Percentiles rank a stretch among this genome's conserved stretches.
Evolutionary conservation across 805 yeast species (phyloP).

Genomic region (Ogataea nitratoaversa): DNA sequence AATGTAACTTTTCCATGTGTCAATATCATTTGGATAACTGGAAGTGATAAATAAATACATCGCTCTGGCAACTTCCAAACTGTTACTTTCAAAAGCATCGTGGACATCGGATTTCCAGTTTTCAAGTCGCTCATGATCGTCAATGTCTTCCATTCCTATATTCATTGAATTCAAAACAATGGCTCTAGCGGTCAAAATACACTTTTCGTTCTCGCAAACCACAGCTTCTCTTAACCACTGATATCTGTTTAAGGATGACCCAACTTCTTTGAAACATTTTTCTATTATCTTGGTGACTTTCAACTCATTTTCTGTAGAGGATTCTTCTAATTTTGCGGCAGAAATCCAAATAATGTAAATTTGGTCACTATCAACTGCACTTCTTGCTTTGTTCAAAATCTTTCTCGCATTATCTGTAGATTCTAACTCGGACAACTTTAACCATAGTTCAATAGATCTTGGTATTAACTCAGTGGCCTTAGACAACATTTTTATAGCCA

Average conservation of each 20-base stretch:
- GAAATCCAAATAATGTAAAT: slow-evolving; percentile 61
- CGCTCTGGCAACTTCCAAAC: slow-evolving; percentile 39
- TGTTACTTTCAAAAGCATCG: slow-evolving; percentile 20
- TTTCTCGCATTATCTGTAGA: slow-evolving; percentile 45
- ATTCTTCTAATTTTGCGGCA: slow-evolving; percentile 66
- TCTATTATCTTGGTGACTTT: slow-evolving; percentile 45
- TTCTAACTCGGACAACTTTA: slow-evolving; percentile 45
- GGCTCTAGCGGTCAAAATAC: slow-evolving; percentile 46
- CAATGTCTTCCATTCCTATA: slow-evolving; percentile 16
- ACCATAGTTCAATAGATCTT: slow-evolving; percentile 60
- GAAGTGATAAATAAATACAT: slow-evolving; percentile 45
- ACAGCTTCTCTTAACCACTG: slow-evolving; percentile 59
- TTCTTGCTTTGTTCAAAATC: slow-evolving; percentile 58
- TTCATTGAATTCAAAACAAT: slow-evolving; percentile 44
- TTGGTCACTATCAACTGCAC: slow-evolving; percentile 42
- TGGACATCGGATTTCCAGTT: slow-evolving; percentile 37
- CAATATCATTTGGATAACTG: slow-evolving; percentile 41
- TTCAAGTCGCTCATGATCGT: slow-evolving; percentile 23
- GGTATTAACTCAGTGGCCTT: slow-evolving; percentile 74
- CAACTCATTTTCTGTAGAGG: slow-evolving; percentile 35
- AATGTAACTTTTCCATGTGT: slow-evolving; percentile 48
- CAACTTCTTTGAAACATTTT: slow-evolving; percentile 43
- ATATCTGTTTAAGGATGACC: slow-evolving; percentile 32
- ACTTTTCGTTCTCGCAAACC: slow-evolving; percentile 45
- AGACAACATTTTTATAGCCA: slow-evolving; percentile 47